A percentile compares a stretch with the other conserved stretches of the same genome.
phyloP scores from a whole-genome alignment of 2,329 filamentous ascomycete genomes.

The Beauveria sp. region DNA sequence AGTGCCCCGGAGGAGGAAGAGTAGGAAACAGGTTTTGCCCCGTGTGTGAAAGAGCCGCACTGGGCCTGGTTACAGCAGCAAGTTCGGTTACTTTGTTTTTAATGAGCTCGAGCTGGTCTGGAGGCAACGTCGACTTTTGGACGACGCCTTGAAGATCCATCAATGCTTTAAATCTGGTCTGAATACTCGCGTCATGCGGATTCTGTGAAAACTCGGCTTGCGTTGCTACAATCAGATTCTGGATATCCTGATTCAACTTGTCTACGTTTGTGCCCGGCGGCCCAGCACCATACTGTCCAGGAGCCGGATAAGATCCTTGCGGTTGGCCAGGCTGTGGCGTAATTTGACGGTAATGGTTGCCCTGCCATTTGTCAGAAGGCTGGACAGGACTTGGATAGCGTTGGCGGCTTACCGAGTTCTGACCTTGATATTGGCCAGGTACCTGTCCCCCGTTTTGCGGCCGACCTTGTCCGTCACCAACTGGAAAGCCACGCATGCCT shows the following conservation, averaged over 20 bases:
- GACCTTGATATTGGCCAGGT: slow-evolving; percentile 14
- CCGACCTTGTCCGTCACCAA: slow-evolving; percentile 20
- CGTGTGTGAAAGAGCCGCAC: slow-evolving; percentile 16
- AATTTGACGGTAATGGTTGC: slow-evolving; percentile 23
- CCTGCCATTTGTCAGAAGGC: slow-evolving; percentile 14
- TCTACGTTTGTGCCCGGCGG: slow-evolving; percentile 55
- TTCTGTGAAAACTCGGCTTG: slow-evolving; percentile 68
- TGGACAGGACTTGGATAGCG: neutral
- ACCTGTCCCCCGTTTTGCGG: slow-evolving; percentile 26
- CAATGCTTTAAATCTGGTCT: slow-evolving; percentile 75
- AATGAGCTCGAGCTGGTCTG: slow-evolving; percentile 76
- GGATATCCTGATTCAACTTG: slow-evolving; percentile 76
- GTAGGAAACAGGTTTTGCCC: slow-evolving; percentile 21
- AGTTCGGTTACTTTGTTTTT: slow-evolving; percentile 78
- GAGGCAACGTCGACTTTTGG: slow-evolving; percentile 69
- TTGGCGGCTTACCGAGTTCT: neutral
- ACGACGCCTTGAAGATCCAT: slow-evolving; percentile 71
- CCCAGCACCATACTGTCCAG: slow-evolving; percentile 31
- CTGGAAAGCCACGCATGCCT: slow-evolving; percentile 24
- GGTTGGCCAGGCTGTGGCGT: slow-evolving; percentile 30
- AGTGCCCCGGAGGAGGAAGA: slow-evolving; percentile 16
- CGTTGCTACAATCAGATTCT: slow-evolving; percentile 65
- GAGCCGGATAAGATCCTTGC: slow-evolving; percentile 32
- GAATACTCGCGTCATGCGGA: slow-evolving; percentile 67
- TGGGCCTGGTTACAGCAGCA: slow-evolving; percentile 48